phyloP scores from a whole-genome alignment of 2,329 filamentous ascomycete genomes.

The Gaeumannomyces sp. region DNA sequence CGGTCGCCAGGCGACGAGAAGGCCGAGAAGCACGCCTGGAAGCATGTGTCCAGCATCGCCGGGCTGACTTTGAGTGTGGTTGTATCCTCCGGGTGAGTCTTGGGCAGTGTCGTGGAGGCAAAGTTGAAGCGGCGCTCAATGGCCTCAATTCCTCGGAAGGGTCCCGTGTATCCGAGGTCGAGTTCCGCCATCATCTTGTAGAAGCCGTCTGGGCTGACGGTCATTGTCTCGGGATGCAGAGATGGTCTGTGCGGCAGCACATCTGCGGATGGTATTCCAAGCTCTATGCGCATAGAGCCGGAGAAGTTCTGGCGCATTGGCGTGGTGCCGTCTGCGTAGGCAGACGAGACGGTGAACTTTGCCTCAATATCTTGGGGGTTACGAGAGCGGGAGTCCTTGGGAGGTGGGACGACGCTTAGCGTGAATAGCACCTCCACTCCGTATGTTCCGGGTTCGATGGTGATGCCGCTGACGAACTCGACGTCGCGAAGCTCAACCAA shows the following conservation, averaged over 20 bases:
- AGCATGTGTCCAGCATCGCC: slow-evolving; percentile 34
- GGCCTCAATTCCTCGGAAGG: slow-evolving; percentile 28
- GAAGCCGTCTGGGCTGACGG: slow-evolving; percentile 27
- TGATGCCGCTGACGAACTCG: slow-evolving; percentile 27
- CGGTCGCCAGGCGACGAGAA: slow-evolving; percentile 34
- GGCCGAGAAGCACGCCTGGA: slow-evolving; percentile 36
- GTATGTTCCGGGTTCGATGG: slow-evolving; percentile 24
- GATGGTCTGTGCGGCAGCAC: slow-evolving; percentile 22
- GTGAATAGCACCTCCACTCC: slow-evolving; percentile 33
- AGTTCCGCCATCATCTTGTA: slow-evolving; percentile 35
- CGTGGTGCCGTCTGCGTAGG: slow-evolving; percentile 23
- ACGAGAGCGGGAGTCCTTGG: slow-evolving; percentile 5
- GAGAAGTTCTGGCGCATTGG: slow-evolving; percentile 31
- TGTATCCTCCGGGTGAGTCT: slow-evolving; percentile 28
- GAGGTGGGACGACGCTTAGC: slow-evolving; percentile 20
- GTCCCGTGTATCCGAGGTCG: slow-evolving; percentile 32
- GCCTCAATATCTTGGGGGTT: slow-evolving; percentile 21
- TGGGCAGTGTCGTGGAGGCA: slow-evolving; percentile 25
- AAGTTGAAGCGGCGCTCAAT: slow-evolving; percentile 31
- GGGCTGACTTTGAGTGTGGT: slow-evolving; percentile 31
- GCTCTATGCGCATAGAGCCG: slow-evolving; percentile 25
- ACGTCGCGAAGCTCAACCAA: slow-evolving; percentile 27
- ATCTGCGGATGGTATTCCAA: slow-evolving; percentile 22
- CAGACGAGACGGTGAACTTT: slow-evolving; percentile 28
- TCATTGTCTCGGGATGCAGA: slow-evolving; percentile 25